phyloP scores from a whole-genome alignment of 768 basidiomycete genomes.

The Naganishia onofrii region DNA sequence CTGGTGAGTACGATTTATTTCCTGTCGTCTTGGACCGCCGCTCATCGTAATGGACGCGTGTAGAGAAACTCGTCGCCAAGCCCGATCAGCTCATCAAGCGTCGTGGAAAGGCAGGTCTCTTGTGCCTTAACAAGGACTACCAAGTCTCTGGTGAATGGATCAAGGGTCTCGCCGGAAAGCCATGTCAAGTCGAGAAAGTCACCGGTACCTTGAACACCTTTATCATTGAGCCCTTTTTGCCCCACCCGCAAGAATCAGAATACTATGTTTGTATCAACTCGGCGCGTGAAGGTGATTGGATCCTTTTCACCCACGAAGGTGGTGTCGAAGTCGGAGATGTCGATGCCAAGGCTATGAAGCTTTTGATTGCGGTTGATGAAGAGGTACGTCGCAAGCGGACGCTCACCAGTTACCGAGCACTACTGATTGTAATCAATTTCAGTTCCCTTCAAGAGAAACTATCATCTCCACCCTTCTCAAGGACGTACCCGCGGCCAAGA shows the following conservation, averaged over 20 bases:
- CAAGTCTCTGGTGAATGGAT: slow-evolving; percentile 85
- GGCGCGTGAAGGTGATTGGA: slow-evolving; percentile 85
- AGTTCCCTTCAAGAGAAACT: slow-evolving; percentile 76
- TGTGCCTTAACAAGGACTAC: slow-evolving; percentile 91
- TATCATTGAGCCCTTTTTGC: slow-evolving; percentile 98
- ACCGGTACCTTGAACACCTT: slow-evolving; percentile 96
- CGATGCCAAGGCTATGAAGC: slow-evolving; percentile 89
- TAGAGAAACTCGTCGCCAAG: slow-evolving; percentile 54
- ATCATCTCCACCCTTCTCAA: slow-evolving; percentile 74
- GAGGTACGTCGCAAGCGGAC: slow-evolving; percentile 48
- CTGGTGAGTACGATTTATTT: slow-evolving; percentile 24
- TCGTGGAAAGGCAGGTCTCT: slow-evolving; percentile 93
- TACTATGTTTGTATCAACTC: slow-evolving; percentile 99
- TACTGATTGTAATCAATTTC: neutral
- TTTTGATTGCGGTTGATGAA: slow-evolving; percentile 70
- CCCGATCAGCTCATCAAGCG: slow-evolving; percentile 92
- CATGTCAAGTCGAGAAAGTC: slow-evolving; percentile 86
- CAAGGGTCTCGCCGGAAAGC: slow-evolving; percentile 80
- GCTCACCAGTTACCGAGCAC: no score
- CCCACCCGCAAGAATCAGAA: slow-evolving; percentile 87
- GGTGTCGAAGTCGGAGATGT: slow-evolving; percentile 99
- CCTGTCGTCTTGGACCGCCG: no score
- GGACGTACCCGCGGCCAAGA: slow-evolving; percentile 77
- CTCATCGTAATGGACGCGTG: no score
- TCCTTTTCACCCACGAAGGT: slow-evolving; percentile 98